These are phyloP conservation scores for Metschnikowia koreensis DNA, from an alignment of 805 yeast species.

Conservation along the genomic window DNA sequence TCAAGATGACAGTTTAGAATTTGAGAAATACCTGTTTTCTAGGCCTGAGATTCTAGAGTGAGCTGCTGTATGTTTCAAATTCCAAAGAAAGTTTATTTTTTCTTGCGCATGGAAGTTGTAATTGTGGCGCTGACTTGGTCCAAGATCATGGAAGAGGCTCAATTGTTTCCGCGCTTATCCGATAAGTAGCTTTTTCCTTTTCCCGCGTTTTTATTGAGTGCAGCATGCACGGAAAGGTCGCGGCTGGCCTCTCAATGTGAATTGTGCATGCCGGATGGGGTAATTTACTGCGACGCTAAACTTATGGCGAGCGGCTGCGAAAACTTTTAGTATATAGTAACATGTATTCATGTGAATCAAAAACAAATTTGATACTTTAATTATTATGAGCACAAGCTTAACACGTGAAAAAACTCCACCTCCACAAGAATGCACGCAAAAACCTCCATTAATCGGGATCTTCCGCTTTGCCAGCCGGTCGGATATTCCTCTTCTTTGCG, in stretches of 20 bases:
- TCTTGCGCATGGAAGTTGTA: neutral
- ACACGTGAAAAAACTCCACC: neutral
- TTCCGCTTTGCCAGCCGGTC: conserved; percentile 12
- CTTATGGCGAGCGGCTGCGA: conserved; percentile 8
- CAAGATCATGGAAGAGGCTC: neutral
- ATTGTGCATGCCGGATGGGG: conserved; percentile 17
- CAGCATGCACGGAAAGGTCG: conserved; percentile 4
- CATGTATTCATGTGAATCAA: conserved; percentile 6
- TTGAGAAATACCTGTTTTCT: too few species aligned
- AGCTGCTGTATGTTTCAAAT: too few species aligned
- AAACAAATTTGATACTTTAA: neutral
- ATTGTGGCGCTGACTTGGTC: neutral
- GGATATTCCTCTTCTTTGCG: conserved; percentile 11
- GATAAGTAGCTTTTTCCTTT: conserved; percentile 5
- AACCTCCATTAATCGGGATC: conserved; percentile 6
- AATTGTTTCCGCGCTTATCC: neutral
- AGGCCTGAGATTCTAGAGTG: neutral
- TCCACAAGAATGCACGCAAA: neutral
- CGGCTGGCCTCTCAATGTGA: neutral
- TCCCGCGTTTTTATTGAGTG: conserved; percentile 6
- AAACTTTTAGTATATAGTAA: conserved; percentile 3
- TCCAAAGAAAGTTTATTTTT: too few species aligned
- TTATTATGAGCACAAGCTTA: neutral
- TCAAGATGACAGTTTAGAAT: neutral
- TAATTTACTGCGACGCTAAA: conserved; percentile 7